Base-by-base conservation (phyloP, 345 rosid genomes). In the Hypericum perforatum region DNA sequence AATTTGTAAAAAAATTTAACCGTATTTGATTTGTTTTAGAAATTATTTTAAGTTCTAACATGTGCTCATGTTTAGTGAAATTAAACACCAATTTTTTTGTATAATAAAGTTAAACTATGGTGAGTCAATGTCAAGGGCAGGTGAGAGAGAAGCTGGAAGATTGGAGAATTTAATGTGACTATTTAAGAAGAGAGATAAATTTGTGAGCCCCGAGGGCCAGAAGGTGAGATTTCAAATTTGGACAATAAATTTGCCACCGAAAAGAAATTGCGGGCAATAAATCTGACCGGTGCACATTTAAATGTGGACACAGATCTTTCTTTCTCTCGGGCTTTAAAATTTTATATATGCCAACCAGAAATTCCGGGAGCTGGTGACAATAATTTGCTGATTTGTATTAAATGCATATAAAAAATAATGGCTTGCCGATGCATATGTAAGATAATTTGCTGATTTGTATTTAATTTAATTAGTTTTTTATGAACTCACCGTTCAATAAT, bases 161-260 rank as follows among this genome's bases (percentile, higher is more conserved):
- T 1, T 1, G 32, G 32, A 22, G 49, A 14, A 57, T 54, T 63
- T 48, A 63, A 59, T 58, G 70, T 11, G 61, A 53, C 16, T 37
- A 32, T 45, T 52, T 38, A 63, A n/a, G 39, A 51, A 16, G 37
- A 38, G 71, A 60, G 45, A 62, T 69, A 63, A 63, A 69, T 59
- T 22, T 22, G 32, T 22, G 32, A 22, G 32, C 2, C 32, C 32
- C 1, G 32, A 61, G 55, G 3, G 45, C 47, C 55, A 57, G 64
- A 48, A 39, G 58, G 48, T 11, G 58, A 61, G 45, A 52, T 38
- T 56, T 63, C 53, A 54, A 60, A 61, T 55, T 41, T 2, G 5
- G 43, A 41, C 47, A 64, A 70, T 45, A 57, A 66, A 63, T 54
- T 47, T 22, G 48, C 66, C 7, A 0, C 58, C 45, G 37, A 40